These are phyloP conservation scores for Erodium maritimum DNA, from an alignment of 345 rosid species.

Conservation along the genomic window DNA sequence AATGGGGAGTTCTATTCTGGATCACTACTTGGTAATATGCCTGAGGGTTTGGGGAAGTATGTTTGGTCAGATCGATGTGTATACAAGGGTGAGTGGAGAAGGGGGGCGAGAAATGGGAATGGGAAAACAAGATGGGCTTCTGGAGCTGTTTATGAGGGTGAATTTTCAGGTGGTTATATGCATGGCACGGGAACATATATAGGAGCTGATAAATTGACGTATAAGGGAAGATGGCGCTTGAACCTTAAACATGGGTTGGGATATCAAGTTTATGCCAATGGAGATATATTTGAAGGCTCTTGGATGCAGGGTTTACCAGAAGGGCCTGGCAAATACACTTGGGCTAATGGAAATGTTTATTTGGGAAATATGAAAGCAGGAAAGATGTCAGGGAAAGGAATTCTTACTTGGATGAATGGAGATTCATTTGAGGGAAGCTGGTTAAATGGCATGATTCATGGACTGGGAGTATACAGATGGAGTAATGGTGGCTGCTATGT, in stretches of 20 bases:
- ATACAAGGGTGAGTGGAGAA: slow-evolving; percentile 89
- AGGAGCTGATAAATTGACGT: slow-evolving; percentile 37
- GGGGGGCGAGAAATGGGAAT: slow-evolving; percentile 74
- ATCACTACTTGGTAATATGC: slow-evolving; percentile 57
- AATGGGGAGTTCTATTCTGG: slow-evolving; percentile 72
- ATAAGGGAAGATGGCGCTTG: slow-evolving; percentile 82
- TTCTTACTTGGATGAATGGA: slow-evolving; percentile 69
- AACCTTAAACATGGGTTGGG: slow-evolving; percentile 91
- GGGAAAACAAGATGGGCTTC: slow-evolving; percentile 75
- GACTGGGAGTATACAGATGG: slow-evolving; percentile 91
- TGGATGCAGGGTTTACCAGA: slow-evolving; percentile 85
- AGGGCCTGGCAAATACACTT: slow-evolving; percentile 86
- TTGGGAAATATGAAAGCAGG: slow-evolving; percentile 86
- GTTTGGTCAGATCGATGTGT: slow-evolving; percentile 66
- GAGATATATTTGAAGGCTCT: slow-evolving; percentile 80
- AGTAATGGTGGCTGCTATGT: slow-evolving; percentile 74
- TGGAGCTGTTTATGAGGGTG: slow-evolving; percentile 73
- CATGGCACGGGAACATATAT: slow-evolving; percentile 66
- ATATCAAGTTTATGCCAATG: slow-evolving; percentile 59
- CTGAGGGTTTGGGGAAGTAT: slow-evolving; percentile 77
- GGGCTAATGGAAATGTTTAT: slow-evolving; percentile 77
- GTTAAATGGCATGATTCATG: slow-evolving; percentile 90
- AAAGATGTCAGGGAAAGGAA: slow-evolving; percentile 95
- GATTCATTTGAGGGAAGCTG: slow-evolving; percentile 91
- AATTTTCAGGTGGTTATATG: slow-evolving; percentile 79